Percentiles rank a stretch among this genome's conserved stretches.
Evolutionary conservation across 768 basidiomycete species (phyloP).

Genomic region (Psilocybe azurescens): DNA sequence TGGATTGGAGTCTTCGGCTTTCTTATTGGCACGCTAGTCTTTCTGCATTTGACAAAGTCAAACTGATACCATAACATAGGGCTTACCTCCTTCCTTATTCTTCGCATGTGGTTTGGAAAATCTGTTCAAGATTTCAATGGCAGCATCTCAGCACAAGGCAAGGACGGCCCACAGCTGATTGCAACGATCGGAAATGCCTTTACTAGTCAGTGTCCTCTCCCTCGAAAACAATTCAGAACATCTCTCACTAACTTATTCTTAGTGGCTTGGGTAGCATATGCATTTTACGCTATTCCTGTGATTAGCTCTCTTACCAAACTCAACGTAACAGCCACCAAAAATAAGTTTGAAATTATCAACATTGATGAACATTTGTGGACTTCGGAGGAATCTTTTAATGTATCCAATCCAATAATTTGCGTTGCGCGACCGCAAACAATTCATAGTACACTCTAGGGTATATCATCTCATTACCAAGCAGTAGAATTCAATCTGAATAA

Average conservation of each 20-base stretch:
- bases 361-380: neutral
- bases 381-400: too few relatives aligned
- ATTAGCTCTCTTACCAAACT: conserved; percentile 72
- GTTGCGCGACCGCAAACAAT: too few relatives aligned
- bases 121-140: conserved; percentile 79
- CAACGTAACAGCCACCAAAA: conserved; percentile 50
- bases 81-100: conserved; percentile 68
- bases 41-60: neutral
- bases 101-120: conserved; percentile 85
- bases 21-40: conserved; percentile 56
- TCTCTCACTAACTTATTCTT: conserved; percentile 1
- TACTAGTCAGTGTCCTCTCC: conserved; percentile 56
- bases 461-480: too few relatives aligned
- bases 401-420: too few relatives aligned
- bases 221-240: neutral
- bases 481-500: too few relatives aligned
- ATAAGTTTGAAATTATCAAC: neutral
- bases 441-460: too few relatives aligned
- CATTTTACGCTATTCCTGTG: conserved; percentile 74
- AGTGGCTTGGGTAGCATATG: conserved; percentile 85
- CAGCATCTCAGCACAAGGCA: conserved; percentile 57
- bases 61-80: conserved; percentile 43
- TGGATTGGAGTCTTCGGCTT: conserved; percentile 84
- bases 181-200: conserved; percentile 76
- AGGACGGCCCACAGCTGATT: conserved; percentile 59